Evolutionary conservation across 768 basidiomycete species (phyloP), one percentile per base, ranked within the genome.

Genomic region (Suillus placidus): DNA sequence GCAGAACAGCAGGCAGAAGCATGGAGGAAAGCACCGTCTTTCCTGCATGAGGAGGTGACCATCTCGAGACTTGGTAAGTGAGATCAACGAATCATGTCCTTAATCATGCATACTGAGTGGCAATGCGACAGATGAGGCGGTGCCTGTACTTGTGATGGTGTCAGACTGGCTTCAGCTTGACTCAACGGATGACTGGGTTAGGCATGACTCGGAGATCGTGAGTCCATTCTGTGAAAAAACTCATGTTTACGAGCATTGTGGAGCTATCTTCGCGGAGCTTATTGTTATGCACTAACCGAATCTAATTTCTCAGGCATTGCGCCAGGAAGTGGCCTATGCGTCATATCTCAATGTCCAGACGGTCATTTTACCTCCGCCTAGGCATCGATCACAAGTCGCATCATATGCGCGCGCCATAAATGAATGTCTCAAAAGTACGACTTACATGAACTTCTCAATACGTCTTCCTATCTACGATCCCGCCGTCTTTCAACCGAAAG

Each of bases 141-240:
- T 91, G 66, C 83, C 83, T 34, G 80, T 92, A 43, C 87, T 93
- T 16, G 90, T 83, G 6, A 85, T 97, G 75, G 83, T 92, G 9
- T 95, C 95, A 2, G 93, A 96, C 63, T 99, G 97, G 97, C 83
- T 99, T 4, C 94, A 97, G 76, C 82, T 99, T 45, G 97, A 99
- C 78, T 90, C 94, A 9, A 80, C 86, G 0, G 95, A 98, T 77
- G 94, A 95, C 71, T 94, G 96, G 84, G 89, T 99, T 62, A 87
- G 97, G 54, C 94, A 97, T 71, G 97, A 99, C 74, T 91, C 95
- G 54, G 97, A 97, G 79, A 92, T 97, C 63, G 95, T 95, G 76
- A 78, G 91, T 83, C 16, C 26, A 30, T 51, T 55, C 61, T 51
- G 58, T 60, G 58, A 60, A 20, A 40, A 26, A 51, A 18, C 5